A percentile compares a stretch with the other conserved stretches of the same genome.
phyloP scores from a whole-genome alignment of 352 stramenopile species.

The Globisporangium viniferum region DNA sequence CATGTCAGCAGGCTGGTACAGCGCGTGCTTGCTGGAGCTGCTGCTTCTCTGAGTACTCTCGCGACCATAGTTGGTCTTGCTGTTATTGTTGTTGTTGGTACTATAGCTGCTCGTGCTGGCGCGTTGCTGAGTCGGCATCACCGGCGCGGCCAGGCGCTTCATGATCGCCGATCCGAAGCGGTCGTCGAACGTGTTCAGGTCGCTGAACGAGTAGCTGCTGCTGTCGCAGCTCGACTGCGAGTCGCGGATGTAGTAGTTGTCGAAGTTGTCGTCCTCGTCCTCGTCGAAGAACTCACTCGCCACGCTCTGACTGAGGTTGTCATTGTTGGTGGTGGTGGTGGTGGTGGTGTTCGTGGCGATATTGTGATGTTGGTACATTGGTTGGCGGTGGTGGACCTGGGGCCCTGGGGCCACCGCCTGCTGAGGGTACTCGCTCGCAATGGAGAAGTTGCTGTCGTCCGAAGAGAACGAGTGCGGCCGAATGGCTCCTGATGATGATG shows the following conservation, averaged over 20 bases:
- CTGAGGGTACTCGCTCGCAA: slow-evolving; percentile 40
- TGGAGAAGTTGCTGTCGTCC: slow-evolving; percentile 52
- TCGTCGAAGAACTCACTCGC: neutral
- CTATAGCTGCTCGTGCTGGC: neutral
- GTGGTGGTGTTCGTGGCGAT: neutral
- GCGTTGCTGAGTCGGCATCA: neutral
- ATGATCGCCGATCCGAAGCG: slow-evolving; percentile 23
- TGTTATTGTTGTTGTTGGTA: neutral
- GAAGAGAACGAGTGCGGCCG: slow-evolving; percentile 33
- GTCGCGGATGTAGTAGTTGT: slow-evolving; percentile 17
- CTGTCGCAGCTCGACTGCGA: slow-evolving; percentile 45
- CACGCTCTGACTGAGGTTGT: neutral
- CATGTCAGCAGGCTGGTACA: neutral
- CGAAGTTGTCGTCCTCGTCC: neutral
- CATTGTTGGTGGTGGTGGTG: neutral
- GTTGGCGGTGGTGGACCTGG: neutral
- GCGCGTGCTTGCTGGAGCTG: slow-evolving; percentile 1
- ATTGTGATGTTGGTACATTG: slow-evolving; percentile 5
- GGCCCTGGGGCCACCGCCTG: neutral
- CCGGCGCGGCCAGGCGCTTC: slow-evolving; percentile 18
- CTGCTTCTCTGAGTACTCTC: neutral
- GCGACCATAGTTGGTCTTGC: neutral
- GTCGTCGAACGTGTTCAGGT: slow-evolving; percentile 54
- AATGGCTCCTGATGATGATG: neutral
- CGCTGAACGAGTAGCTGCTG: slow-evolving; percentile 58